Percentiles rank a stretch among this genome's conserved stretches.
Evolutionary conservation across 1,139 yeast species (phyloP).

Genomic region (Yamadazyma taylorii): DNA sequence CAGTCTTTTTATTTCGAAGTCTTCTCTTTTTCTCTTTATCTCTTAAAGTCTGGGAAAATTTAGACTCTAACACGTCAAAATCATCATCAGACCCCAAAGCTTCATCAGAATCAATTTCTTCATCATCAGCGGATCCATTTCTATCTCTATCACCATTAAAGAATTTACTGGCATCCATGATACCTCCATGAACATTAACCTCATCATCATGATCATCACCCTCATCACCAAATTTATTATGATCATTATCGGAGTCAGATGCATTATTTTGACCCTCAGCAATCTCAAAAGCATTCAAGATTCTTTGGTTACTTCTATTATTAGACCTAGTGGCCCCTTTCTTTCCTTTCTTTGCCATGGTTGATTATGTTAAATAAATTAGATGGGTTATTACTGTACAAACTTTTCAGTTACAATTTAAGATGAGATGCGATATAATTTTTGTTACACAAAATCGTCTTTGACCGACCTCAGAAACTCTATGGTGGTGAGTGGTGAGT

Average conservation of each 20-base stretch:
- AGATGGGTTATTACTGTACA: no score
- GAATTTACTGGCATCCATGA: conserved; percentile 45
- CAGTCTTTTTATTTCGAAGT: conserved; percentile 23
- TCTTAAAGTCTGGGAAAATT: conserved; percentile 66
- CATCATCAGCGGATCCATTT: conserved; percentile 50
- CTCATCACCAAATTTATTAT: conserved; percentile 8
- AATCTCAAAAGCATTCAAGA: conserved; percentile 47
- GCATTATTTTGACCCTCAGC: conserved; percentile 42
- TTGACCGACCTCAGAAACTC: no score
- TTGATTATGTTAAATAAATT: conserved; percentile 11
- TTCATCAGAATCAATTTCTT: conserved; percentile 74
- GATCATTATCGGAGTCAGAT: conserved; percentile 15
- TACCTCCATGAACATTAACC: conserved; percentile 35
- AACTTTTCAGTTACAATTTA: not conserved
- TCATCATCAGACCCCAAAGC: conserved; percentile 79
- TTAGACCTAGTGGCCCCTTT: conserved; percentile 20
- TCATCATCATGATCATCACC: conserved; percentile 17
- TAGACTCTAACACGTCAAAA: conserved; percentile 63
- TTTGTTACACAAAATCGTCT: not conserved
- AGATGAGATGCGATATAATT: conserved; percentile 17
- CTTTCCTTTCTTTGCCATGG: conserved; percentile 26
- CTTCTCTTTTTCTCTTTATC: conserved; percentile 47
- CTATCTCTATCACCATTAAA: conserved; percentile 21
- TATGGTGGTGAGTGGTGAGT: no score
- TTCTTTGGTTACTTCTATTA: conserved; percentile 36